phyloP scores from a whole-genome alignment of 495 filamentous ascomycete genomes.

The Cetradonia linearis region DNA sequence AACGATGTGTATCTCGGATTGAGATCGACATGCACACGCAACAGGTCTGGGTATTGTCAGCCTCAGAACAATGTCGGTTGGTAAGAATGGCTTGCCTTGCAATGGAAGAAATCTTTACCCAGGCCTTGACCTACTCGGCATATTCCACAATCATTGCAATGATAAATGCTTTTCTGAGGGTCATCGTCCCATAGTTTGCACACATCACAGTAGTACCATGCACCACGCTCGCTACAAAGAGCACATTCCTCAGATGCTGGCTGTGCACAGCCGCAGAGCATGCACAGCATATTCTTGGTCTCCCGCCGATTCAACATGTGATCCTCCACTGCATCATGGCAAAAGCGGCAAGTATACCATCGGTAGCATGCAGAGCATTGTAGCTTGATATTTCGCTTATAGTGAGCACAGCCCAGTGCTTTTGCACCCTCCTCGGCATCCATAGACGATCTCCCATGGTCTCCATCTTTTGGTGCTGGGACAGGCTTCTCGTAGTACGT shows the following conservation, averaged over 20 bases:
- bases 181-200: conserved; percentile 98
- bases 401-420: conserved; percentile 79
- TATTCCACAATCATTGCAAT: conserved; percentile 93
- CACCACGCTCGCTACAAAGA: conserved; percentile 62
- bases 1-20: conserved; percentile 72
- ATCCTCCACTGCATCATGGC: conserved; percentile 79
- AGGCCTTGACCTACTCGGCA: conserved; percentile 84
- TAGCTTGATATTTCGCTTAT: conserved; percentile 88
- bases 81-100: conserved; percentile 56
- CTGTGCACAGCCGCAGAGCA: conserved; percentile 85
- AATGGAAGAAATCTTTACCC: conserved; percentile 95
- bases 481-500: conserved; percentile 50
- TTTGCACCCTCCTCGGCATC: conserved; percentile 27
- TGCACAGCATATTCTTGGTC: conserved; percentile 95
- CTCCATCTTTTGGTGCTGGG: conserved; percentile 34
- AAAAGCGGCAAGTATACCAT: conserved; percentile 95
- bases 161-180: conserved; percentile 82
- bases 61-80: conserved; percentile 18
- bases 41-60: conserved; percentile 52
- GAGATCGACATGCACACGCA: conserved; percentile 83
- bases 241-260: conserved; percentile 67
- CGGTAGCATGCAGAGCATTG: conserved; percentile 80
- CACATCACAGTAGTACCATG: conserved; percentile 88
- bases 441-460: conserved; percentile 32
- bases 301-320: conserved; percentile 70